Percentiles rank a stretch among this genome's conserved stretches.
Conservation (phyloP, 148 eudicot species). For the Camellia japonica region DNA sequence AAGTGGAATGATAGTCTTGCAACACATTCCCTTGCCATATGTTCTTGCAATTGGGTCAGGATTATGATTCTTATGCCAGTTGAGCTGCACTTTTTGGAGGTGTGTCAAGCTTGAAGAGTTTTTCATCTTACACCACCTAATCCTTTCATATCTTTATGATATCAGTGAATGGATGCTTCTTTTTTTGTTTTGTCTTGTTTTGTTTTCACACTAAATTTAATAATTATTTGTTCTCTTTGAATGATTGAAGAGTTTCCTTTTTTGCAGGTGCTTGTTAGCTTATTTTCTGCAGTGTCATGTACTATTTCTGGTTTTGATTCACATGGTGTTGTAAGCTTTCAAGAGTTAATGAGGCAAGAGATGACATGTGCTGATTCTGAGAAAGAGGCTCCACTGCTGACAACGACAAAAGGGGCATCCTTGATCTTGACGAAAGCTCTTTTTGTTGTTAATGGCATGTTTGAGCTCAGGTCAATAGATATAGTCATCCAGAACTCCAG, state of each 20-base stretch:
- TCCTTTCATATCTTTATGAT: neutral
- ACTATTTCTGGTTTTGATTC: conserved; percentile 26
- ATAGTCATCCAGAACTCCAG: conserved; percentile 56
- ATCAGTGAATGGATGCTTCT: neutral
- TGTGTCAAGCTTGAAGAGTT: no score
- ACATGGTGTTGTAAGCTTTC: conserved; percentile 26
- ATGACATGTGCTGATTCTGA: conserved; percentile 19
- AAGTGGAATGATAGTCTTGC: no score
- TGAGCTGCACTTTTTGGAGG: no score
- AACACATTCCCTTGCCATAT: no score
- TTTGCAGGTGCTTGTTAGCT: conserved; percentile 51
- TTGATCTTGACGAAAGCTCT: conserved; percentile 19
- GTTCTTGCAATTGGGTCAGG: no score
- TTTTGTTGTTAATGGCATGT: conserved; percentile 34
- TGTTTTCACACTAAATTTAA: neutral
- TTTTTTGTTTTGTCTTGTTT: neutral
- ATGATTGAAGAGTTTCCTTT: conserved; percentile 17
- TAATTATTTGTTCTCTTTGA: neutral
- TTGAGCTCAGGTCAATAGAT: conserved; percentile 50
- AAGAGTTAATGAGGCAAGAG: conserved; percentile 29
- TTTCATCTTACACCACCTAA: neutral
- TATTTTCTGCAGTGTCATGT: conserved; percentile 34
- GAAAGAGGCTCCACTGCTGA: conserved; percentile 25
- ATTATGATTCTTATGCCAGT: no score
- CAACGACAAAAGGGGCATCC: conserved; percentile 24